phyloP scores from a whole-genome alignment of 331 rosid genomes.

The Malus hybrid region DNA sequence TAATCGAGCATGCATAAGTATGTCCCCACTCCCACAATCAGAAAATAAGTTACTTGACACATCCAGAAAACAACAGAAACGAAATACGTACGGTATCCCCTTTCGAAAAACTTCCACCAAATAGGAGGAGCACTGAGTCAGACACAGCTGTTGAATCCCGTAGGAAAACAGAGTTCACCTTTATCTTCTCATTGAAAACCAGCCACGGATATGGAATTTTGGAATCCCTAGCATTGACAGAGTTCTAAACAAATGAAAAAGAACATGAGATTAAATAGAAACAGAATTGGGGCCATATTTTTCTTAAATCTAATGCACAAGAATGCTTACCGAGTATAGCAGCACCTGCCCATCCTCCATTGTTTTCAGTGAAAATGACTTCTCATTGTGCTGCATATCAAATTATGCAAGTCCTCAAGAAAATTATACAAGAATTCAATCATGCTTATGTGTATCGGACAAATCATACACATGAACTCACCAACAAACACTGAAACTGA shows the following conservation, averaged over 20 bases:
- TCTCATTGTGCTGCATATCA: conserved; percentile 73
- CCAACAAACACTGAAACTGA: neutral
- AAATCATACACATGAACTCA: neutral
- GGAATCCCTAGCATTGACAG: conserved; percentile 86
- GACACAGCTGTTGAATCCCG: conserved; percentile 94
- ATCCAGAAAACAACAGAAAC: neutral
- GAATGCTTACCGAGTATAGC: conserved; percentile 61
- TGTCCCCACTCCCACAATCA: too few species aligned
- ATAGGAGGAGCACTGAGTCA: conserved; percentile 78
- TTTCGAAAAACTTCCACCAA: conserved; percentile 76
- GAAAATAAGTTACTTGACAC: too few species aligned
- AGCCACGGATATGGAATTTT: conserved; percentile 97
- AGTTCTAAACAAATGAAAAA: conserved; percentile 54
- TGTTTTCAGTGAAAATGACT: conserved; percentile 79
- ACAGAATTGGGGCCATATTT: neutral
- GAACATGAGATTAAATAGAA: conserved; percentile 17
- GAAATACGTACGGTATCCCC: conserved; percentile 59
- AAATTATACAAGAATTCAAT: neutral
- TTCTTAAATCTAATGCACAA: neutral
- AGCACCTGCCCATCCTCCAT: conserved; percentile 99
- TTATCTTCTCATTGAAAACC: conserved; percentile 90
- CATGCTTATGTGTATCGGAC: neutral
- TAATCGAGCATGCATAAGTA: too few species aligned
- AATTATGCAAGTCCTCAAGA: conserved; percentile 19
- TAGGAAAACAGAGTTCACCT: conserved; percentile 94